Evolutionary conservation across 345 rosid genomes (phyloP), one percentile per base, ranked within the genome.

Genomic region (Xanthoceras sorbifolium): DNA sequence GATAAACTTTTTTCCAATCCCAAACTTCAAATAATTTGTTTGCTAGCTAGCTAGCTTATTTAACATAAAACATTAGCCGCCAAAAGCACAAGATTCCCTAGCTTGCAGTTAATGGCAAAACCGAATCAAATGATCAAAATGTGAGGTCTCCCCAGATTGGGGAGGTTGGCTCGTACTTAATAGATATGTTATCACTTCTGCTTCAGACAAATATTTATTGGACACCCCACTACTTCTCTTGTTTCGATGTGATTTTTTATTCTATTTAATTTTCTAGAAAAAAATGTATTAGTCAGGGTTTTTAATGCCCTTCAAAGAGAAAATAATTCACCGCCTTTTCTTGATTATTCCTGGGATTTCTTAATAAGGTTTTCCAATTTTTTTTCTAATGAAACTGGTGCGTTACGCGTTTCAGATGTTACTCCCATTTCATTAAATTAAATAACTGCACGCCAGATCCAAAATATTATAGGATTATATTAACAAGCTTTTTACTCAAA

Each of bases 21-120:
- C 44, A 44, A 70, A 38, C 42, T 75, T 29, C n/a, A 40, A 63
- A 69, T 68, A 40, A 46, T 62, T 52, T 63, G 78, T 66, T 52
- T 38, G 59, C 29, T 14, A 62, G 36, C 25, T 22, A 54, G 60
- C 60, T 54, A 8, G 46, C 6, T n/a, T 20, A 50, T 18, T 20
- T 26, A 26, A 42, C 60, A 29, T 44, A 9, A 32, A 44, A 17
- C 9, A 8, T 55, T 52, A 74, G 74, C 65, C 66, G 62, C 59
- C 69, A 52, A 63, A 40, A n/a, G 65, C 65, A 25, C 52, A 73
- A 74, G 66, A 79, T 79, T 74, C 82, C 71, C 59, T 74, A 1
- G 0, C 62, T 57, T 32, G 71, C 78, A 54, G 71, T 50, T 75
- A 65, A 65, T 9, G 72, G 65, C 62, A 66, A 66, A 34, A 36